phyloP scores from a whole-genome alignment of 148 eudicot genomes.

The Rhododendron ferrugineum region DNA sequence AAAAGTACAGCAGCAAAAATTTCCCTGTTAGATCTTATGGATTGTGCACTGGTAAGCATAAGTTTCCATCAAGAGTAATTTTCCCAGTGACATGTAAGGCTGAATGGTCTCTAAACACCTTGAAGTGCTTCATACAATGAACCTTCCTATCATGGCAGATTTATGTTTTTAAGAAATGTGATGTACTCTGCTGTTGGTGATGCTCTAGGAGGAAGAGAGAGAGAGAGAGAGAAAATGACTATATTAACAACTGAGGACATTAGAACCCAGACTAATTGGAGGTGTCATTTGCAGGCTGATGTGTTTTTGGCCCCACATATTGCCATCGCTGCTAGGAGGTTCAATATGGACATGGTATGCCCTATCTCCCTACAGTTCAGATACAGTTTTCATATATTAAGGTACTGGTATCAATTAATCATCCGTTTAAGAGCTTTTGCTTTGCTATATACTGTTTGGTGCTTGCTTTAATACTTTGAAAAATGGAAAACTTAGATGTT shows the following conservation, averaged over 20 bases:
- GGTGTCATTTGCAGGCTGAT: slow-evolving; percentile 47
- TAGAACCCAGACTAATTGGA: slow-evolving; percentile 3
- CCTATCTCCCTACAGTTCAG: neutral
- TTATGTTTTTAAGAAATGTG: neutral
- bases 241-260: neutral
- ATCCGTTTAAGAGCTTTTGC: neutral
- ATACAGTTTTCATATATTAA: neutral
- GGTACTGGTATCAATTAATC: neutral
- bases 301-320: slow-evolving; percentile 67
- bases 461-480: neutral
- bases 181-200: neutral
- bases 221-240: neutral
- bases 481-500: neutral
- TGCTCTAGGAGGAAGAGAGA: neutral
- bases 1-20: neutral
- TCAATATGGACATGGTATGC: slow-evolving; percentile 54
- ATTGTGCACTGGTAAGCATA: neutral
- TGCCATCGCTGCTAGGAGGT: slow-evolving; percentile 40
- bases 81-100: neutral
- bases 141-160: neutral
- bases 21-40: neutral
- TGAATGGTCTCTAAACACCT: neutral
- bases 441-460: neutral
- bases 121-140: neutral
- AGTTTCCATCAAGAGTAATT: neutral